phyloP scores from a whole-genome alignment of 257 asterid genomes.

The Solanum etuberosum region DNA sequence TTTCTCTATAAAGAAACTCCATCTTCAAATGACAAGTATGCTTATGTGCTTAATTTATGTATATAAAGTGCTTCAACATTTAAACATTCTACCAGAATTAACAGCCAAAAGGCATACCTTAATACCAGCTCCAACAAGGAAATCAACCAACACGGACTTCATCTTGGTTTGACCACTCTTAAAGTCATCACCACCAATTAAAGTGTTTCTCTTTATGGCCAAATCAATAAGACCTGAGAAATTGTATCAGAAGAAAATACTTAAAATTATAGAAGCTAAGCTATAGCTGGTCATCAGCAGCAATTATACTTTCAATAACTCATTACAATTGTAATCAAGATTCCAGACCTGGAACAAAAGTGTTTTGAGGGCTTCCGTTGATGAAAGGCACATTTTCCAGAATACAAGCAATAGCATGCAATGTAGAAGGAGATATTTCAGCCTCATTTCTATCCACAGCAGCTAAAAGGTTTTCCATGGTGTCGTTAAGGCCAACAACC shows the following conservation, averaged over 20 bases:
- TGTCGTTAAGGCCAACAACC: slow-evolving; percentile 79
- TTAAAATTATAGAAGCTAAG: neutral
- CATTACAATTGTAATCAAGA: neutral
- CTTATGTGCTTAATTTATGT: neutral
- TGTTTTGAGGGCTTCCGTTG: slow-evolving; percentile 98
- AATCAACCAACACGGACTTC: slow-evolving; percentile 95
- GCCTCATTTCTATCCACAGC: slow-evolving; percentile 67
- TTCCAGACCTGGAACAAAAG: slow-evolving; percentile 79
- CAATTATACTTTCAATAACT: neutral
- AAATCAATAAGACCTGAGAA: slow-evolving; percentile 65
- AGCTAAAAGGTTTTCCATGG: slow-evolving; percentile 64
- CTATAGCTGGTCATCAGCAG: neutral
- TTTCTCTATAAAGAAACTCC: neutral
- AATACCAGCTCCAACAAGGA: slow-evolving; percentile 98
- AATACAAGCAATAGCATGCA: slow-evolving; percentile 67
- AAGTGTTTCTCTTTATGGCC: slow-evolving; percentile 72
- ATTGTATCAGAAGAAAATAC: neutral
- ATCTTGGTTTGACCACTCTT: slow-evolving; percentile 99
- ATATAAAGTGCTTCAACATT: neutral
- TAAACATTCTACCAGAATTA: neutral
- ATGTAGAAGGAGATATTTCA: slow-evolving; percentile 86
- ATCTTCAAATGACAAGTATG: neutral
- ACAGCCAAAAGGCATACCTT: slow-evolving; percentile 39
- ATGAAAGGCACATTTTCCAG: slow-evolving; percentile 79
- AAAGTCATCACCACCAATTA: slow-evolving; percentile 96